phyloP scores from a whole-genome alignment of 1,139 yeast species.

The Petasospora fabianii region DNA sequence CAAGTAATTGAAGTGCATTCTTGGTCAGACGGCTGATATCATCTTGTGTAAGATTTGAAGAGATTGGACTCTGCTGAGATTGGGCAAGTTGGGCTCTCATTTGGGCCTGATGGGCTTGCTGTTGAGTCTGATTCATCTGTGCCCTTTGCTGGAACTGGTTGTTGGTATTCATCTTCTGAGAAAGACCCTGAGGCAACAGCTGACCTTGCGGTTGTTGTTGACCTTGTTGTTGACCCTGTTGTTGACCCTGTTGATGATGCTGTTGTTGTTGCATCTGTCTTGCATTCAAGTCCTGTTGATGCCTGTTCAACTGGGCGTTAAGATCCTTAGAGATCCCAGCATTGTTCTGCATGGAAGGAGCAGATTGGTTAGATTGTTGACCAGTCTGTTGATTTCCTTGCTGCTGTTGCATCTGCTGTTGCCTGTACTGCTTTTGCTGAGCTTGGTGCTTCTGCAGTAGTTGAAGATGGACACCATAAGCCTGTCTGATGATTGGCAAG shows the following conservation, averaged over 20 bases:
- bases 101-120: conserved; percentile 15
- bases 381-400: conserved; percentile 1
- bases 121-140: conserved; percentile 16
- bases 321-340: conserved; percentile 9
- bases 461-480: conserved; percentile 56
- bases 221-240: conserved; percentile 17
- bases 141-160: background rate
- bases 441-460: conserved; percentile 34
- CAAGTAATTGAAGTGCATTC: conserved; percentile 35
- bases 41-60: background rate
- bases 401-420: conserved; percentile 1
- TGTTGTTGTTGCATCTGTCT: conserved; percentile 22
- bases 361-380: background rate
- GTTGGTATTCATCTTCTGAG: background rate
- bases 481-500: conserved; percentile 54
- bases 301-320: conserved; percentile 21
- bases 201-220: background rate
- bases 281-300: conserved; percentile 23
- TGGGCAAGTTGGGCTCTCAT: background rate
- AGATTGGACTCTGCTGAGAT: background rate
- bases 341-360: background rate
- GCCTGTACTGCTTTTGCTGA: conserved; percentile 15
- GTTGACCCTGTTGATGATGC: conserved; percentile 20
- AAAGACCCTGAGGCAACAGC: too few relatives aligned
- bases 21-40: conserved; percentile 30